Evolutionary conservation across 2,329 filamentous ascomycete species (phyloP).

Genomic region (Scleromitrula shiraiana): DNA sequence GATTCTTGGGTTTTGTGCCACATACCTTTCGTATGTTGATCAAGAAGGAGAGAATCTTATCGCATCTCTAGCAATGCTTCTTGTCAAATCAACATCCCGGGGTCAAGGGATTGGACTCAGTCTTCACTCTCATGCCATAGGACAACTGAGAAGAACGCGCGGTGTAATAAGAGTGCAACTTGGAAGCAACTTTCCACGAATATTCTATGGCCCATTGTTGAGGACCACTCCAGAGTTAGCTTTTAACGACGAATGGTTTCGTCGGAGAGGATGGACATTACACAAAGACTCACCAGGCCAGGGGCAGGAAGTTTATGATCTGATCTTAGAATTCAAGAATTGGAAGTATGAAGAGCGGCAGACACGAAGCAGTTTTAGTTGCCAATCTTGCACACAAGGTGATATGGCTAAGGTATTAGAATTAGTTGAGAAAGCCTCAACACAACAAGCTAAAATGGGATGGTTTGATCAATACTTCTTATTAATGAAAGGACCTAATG

Average conservation of each 20-base stretch:
- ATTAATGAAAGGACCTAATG: constrained; percentile 39
- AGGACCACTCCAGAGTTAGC: constrained; percentile 26
- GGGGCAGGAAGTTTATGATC: constrained; percentile 45
- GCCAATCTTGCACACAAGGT: constrained; percentile 20
- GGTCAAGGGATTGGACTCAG: constrained; percentile 44
- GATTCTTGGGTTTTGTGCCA: constrained; percentile 51
- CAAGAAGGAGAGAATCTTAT: constrained; percentile 44
- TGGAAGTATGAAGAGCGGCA: constrained; percentile 34
- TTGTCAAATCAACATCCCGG: constrained; percentile 42
- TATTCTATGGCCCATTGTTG: constrained; percentile 45
- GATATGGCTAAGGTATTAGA: constrained; percentile 42
- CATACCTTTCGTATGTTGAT: constrained; percentile 50
- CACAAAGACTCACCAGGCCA: constrained; percentile 37
- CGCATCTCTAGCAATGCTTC: constrained; percentile 46
- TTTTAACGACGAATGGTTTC: constrained; percentile 43
- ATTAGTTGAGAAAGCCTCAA: constrained; percentile 42
- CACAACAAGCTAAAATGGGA: constrained; percentile 41
- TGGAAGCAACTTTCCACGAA: constrained; percentile 50
- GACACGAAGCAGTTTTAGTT: constrained; percentile 36
- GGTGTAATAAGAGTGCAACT: constrained; percentile 48
- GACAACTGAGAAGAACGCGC: constrained; percentile 40
- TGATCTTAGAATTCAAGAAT: constrained; percentile 45
- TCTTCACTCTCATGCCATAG: constrained; percentile 44
- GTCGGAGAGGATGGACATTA: constrained; percentile 45
- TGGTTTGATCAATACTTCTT: constrained; percentile 53